A percentile compares a stretch with the other conserved stretches of the same genome.
Conservation (phyloP, 345 rosid genomes). For the Eucalyptus globulus region DNA sequence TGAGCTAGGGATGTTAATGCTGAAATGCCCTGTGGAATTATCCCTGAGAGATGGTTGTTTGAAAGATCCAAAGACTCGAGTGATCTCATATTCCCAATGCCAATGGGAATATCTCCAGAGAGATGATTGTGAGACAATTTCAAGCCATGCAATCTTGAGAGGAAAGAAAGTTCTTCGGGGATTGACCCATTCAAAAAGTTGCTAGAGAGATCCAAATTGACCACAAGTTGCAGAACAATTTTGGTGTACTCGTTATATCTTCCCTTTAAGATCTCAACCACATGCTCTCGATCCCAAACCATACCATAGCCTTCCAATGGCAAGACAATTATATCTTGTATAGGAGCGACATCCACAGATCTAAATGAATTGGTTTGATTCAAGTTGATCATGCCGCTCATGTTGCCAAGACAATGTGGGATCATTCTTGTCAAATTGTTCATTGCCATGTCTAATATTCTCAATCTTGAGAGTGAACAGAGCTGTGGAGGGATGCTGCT, state of each 20-base stretch:
- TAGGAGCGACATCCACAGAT: fast-evolving
- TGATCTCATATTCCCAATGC: not conserved
- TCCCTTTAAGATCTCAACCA: not conserved
- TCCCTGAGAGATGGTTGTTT: not conserved
- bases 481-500: slow-evolving; percentile 1
- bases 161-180: not conserved
- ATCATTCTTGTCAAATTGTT: not conserved
- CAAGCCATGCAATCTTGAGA: not conserved
- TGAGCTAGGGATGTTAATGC: not conserved
- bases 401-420: not conserved
- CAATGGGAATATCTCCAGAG: not conserved
- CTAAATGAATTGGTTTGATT: not conserved
- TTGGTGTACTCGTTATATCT: not conserved
- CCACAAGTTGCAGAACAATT: not conserved
- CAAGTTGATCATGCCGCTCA: not conserved
- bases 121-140: slow-evolving; percentile 8
- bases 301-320: fast-evolving
- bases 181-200: slow-evolving; percentile 2
- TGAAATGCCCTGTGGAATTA: slow-evolving; percentile 4
- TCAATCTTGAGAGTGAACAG: not conserved
- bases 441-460: not conserved
- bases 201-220: slow-evolving; percentile 6
- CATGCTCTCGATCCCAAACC: not conserved
- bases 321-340: no score
- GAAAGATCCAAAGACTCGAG: slow-evolving; percentile 14